Evolutionary conservation across 805 yeast genomes (phyloP).

Genomic region (Myxozyma melibiosi): DNA sequence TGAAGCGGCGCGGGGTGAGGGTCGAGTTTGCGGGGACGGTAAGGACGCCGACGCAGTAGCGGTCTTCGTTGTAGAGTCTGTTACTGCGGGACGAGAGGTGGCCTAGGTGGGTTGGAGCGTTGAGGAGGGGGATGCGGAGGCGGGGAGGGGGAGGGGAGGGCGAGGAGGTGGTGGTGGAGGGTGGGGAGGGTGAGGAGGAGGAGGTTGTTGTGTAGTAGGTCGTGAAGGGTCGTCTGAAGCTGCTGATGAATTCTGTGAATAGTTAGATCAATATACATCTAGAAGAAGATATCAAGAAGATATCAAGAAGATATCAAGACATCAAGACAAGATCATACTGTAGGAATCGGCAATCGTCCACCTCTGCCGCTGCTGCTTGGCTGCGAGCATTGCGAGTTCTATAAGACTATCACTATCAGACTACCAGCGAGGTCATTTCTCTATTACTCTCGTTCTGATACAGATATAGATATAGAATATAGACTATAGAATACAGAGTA

Average conservation of each 20-base stretch:
- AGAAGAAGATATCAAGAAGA: background rate
- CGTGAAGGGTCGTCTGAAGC: conserved; percentile 3
- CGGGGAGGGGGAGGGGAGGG: conserved; percentile 11
- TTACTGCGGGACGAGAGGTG: conserved; percentile 76
- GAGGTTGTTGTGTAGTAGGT: conserved; percentile 14
- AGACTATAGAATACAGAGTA: too few species aligned
- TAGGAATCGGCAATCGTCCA: conserved; percentile 20
- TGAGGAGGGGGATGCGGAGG: conserved; percentile 55
- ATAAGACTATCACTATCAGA: background rate
- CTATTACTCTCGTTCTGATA: too few species aligned
- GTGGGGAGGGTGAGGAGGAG: background rate
- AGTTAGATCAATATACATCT: background rate
- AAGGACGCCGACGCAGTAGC: conserved; percentile 66
- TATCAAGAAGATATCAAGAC: background rate
- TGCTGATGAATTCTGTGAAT: background rate
- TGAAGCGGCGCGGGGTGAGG: conserved; percentile 34
- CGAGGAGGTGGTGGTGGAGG: background rate
- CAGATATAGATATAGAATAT: too few species aligned
- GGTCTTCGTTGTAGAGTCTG: conserved; percentile 79
- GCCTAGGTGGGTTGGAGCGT: conserved; percentile 76
- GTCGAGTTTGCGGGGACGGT: conserved; percentile 46
- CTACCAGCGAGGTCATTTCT: too few species aligned
- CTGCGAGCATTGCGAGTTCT: background rate
- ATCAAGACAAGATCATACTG: background rate
- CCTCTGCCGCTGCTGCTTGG: conserved; percentile 6